phyloP scores from a whole-genome alignment of 345 rosid species.

The Eucalyptus urophylla region DNA sequence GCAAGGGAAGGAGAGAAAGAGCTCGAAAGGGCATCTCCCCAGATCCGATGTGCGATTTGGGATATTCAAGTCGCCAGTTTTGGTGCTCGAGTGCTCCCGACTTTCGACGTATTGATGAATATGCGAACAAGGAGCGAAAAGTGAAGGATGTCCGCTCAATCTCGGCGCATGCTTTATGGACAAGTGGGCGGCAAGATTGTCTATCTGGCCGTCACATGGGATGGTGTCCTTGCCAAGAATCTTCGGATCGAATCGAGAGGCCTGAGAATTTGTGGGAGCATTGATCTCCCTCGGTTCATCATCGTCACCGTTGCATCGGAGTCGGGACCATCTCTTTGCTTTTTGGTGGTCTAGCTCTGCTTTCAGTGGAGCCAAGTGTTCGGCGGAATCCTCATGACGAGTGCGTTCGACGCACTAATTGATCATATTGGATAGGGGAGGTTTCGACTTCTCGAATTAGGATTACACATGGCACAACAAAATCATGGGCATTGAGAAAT shows the following conservation, averaged over 20 bases:
- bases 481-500: neutral
- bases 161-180: neutral
- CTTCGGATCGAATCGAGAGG: neutral
- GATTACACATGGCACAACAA: neutral
- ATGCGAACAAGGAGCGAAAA: neutral
- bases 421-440: neutral
- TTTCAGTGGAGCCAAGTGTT: neutral
- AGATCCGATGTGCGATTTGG: neutral
- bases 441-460: neutral
- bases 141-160: neutral
- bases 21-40: neutral
- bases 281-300: neutral
- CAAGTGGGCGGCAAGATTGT: neutral
- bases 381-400: neutral
- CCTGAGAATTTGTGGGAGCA: neutral
- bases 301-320: neutral
- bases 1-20: slow-evolving; percentile 3
- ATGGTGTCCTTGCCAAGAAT: neutral
- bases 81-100: neutral
- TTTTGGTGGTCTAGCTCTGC: neutral
- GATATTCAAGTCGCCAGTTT: neutral
- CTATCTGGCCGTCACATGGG: neutral
- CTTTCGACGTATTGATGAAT: neutral
- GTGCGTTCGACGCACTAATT: neutral
- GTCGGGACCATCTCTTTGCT: neutral